Evolutionary conservation across 108 stramenopile genomes (phyloP), one percentile per base, ranked within the genome.

Genomic region (Nitzschia inconspicua): DNA sequence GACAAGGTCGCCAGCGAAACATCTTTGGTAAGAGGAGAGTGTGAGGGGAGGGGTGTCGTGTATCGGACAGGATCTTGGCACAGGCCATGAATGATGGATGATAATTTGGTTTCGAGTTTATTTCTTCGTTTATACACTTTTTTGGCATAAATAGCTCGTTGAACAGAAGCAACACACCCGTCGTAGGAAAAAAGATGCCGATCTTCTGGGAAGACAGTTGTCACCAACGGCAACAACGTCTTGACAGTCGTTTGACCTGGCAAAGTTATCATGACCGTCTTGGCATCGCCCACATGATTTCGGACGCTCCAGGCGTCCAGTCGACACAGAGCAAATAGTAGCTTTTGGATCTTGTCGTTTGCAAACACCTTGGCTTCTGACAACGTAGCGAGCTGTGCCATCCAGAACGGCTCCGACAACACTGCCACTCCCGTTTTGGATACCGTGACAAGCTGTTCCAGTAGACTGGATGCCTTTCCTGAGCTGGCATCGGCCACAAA

Each of bases 171-270:
- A 7, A 60, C 63, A 47, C 86, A 87, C 3, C 84, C 82, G 64
- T 88, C 79, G 39, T 93, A 93, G 37, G 68, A 72, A 74, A 89
- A 88, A 3, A 93, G 67, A 54, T 93, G 91, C 0, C 91, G 70
- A 53, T 93, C 91, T 60, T 84, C 82, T 11, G 84, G 85, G 55
- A 93, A 93, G 2, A 60, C 73, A 16, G 63, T 65, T 63, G 89
- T 82, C 13, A 89, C 54, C 37, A 89, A n/a, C 7, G 91, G 87
- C 11, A 91, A 72, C 20, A 93, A 50, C 11, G 73, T 60, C 11
- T 82, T 56, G 0, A 73, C 73, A 16, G 59, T 63, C 20, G 85
- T 66, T 42, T 83, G 82, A n/a, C 91, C 91, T 0, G 88, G 88
- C 1, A 89, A 55, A 25, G 82, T 65, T 34, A 89, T 61, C 32